A percentile compares a stretch with the other conserved stretches of the same genome.
Evolutionary conservation across 768 basidiomycete genomes (phyloP).

Genomic region (Pluteus cervinus): DNA sequence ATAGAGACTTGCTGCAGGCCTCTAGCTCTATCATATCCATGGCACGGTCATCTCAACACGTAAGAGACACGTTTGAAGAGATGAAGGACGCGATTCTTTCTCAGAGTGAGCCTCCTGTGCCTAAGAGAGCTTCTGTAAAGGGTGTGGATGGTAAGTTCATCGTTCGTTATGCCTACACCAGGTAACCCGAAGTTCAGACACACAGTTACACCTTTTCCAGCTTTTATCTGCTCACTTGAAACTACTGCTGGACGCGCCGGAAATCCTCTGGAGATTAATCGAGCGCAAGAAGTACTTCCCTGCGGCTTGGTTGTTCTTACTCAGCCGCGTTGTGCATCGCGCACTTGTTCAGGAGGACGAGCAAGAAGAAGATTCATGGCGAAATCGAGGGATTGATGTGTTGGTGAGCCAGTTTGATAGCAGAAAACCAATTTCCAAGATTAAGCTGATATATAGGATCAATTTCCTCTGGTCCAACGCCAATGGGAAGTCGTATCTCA

Average conservation of each 20-base stretch:
- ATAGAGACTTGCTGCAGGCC: slow-evolving; percentile 81
- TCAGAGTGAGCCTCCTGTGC: slow-evolving; percentile 37
- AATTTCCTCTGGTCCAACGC: slow-evolving; percentile 83
- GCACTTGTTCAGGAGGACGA: slow-evolving; percentile 60
- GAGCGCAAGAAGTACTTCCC: slow-evolving; percentile 74
- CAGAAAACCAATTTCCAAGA: not conserved
- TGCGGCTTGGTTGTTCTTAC: slow-evolving; percentile 84
- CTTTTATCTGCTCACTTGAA: slow-evolving; percentile 84
- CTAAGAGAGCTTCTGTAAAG: slow-evolving; percentile 29
- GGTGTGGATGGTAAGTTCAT: slow-evolving; percentile 37
- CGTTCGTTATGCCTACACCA: slow-evolving; percentile 2
- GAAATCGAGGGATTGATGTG: slow-evolving; percentile 54
- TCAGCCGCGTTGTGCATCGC: slow-evolving; percentile 80
- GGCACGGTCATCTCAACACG: slow-evolving; percentile 58
- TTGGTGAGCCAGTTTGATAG: slow-evolving; percentile 32
- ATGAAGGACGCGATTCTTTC: slow-evolving; percentile 47
- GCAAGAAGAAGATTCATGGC: slow-evolving; percentile 59
- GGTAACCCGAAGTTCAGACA: slow-evolving; percentile 35
- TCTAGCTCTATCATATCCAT: slow-evolving; percentile 82
- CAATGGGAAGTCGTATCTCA: slow-evolving; percentile 91
- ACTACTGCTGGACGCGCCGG: slow-evolving; percentile 86
- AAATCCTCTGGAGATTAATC: slow-evolving; percentile 85
- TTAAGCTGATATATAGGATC: slow-evolving; percentile 42
- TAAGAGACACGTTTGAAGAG: slow-evolving; percentile 58
- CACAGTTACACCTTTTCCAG: slow-evolving; percentile 63